phyloP scores from a whole-genome alignment of 1,284 basidiomycete species.

The Melanopsichium pennsylvanicum region DNA sequence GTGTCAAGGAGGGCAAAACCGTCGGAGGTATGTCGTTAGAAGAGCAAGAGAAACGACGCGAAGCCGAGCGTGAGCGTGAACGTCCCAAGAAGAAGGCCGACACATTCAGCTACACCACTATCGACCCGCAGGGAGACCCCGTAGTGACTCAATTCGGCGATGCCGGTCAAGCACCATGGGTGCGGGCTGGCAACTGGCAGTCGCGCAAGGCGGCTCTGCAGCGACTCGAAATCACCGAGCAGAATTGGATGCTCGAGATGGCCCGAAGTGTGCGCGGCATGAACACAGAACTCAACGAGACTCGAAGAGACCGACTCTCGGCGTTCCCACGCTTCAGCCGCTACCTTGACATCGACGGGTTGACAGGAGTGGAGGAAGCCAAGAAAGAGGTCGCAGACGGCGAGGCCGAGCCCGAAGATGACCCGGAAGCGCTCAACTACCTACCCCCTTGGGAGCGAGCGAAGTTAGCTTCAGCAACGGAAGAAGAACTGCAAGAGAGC shows the following conservation, averaged over 20 bases:
- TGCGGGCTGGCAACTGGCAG: slow-evolving; percentile 53
- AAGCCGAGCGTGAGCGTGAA: slow-evolving; percentile 51
- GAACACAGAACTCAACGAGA: slow-evolving; percentile 60
- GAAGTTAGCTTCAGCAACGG: slow-evolving; percentile 13
- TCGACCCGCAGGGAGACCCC: slow-evolving; percentile 58
- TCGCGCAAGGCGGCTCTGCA: slow-evolving; percentile 46
- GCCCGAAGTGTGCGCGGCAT: slow-evolving; percentile 59
- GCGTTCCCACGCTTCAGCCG: slow-evolving; percentile 49
- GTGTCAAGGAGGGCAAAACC: slow-evolving; percentile 61
- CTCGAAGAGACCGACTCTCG: slow-evolving; percentile 48
- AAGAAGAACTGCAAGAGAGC: slow-evolving; percentile 21
- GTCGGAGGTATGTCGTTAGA: slow-evolving; percentile 52
- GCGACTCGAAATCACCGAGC: slow-evolving; percentile 57
- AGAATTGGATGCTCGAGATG: slow-evolving; percentile 65
- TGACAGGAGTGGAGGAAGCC: slow-evolving; percentile 10
- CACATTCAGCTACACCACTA: slow-evolving; percentile 50
- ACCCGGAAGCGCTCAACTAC: slow-evolving; percentile 45
- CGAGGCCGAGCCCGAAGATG: slow-evolving; percentile 43
- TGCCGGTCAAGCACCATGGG: slow-evolving; percentile 57
- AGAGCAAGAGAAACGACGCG: slow-evolving; percentile 51
- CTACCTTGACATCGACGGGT: slow-evolving; percentile 25
- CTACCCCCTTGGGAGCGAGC: slow-evolving; percentile 58
- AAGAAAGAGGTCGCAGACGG: slow-evolving; percentile 25
- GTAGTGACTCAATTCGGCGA: slow-evolving; percentile 62
- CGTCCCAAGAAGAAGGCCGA: slow-evolving; percentile 51